These are phyloP conservation scores for Casuarina equisetifolia DNA, from an alignment of 306 rosid species.

Conservation along the genomic window DNA sequence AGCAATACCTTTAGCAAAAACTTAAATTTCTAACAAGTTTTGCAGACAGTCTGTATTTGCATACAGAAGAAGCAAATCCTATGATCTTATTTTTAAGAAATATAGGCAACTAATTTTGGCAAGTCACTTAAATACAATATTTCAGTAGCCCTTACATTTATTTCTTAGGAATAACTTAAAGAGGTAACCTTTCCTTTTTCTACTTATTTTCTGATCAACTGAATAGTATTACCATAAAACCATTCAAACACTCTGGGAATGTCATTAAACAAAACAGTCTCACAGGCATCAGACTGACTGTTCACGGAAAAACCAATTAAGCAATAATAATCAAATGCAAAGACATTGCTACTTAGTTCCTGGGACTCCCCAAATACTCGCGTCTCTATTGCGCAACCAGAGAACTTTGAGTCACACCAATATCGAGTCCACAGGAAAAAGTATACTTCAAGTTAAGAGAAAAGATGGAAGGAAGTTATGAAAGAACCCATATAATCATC, in stretches of 20 bases:
- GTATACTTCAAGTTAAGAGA: not conserved
- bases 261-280: not conserved
- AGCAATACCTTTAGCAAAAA: too few relatives aligned
- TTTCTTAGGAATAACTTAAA: not conserved
- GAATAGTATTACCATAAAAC: not conserved
- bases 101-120: not conserved
- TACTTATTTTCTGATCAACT: not conserved
- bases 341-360: not conserved
- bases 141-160: not conserved
- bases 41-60: not conserved
- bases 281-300: not conserved
- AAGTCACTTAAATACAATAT: not conserved
- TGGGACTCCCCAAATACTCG: not conserved
- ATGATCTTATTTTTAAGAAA: not conserved
- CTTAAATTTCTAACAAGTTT: not conserved
- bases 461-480: not conserved
- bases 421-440: not conserved
- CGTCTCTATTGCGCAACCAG: not conserved
- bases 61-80: constrained; percentile 1
- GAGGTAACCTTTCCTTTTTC: not conserved
- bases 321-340: not conserved
- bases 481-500: not conserved
- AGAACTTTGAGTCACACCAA: not conserved
- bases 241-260: not conserved
- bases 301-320: not conserved